phyloP scores from a whole-genome alignment of 305 asterid species.

The Caryopteris hybrid region DNA sequence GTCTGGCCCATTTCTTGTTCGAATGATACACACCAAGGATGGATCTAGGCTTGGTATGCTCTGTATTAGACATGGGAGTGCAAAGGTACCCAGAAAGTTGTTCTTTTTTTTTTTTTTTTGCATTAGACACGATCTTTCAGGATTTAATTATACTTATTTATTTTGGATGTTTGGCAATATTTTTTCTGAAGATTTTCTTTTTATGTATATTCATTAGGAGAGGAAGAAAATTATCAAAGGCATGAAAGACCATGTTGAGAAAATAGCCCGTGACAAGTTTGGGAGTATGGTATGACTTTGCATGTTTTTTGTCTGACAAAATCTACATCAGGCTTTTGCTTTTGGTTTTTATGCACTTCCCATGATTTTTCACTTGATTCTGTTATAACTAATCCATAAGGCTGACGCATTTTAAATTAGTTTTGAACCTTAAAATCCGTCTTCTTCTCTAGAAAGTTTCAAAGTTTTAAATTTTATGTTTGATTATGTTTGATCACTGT shows the following conservation, averaged over 20 bases:
- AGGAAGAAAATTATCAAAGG: constrained; percentile 94
- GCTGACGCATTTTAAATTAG: too few species aligned
- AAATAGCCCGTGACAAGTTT: constrained; percentile 69
- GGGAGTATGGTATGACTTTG: constrained; percentile 57
- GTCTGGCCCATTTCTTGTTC: constrained; percentile 61
- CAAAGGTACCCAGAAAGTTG: constrained; percentile 49
- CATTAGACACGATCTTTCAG: not conserved
- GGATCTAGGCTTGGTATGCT: constrained; percentile 79
- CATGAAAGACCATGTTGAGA: constrained; percentile 71
- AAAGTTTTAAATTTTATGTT: not conserved
- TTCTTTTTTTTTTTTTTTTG: not conserved
- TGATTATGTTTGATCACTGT: constrained; percentile 4
- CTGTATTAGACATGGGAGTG: constrained; percentile 86
- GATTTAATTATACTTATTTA: constrained; percentile 6
- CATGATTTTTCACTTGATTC: not conserved
- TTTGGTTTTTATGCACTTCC: too few species aligned
- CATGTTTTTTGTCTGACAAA: not conserved
- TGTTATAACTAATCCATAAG: too few species aligned
- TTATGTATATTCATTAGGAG: constrained; percentile 45
- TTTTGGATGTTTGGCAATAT: not conserved
- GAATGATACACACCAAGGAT: constrained; percentile 84
- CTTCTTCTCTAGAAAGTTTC: not conserved
- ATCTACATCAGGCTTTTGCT: not conserved
- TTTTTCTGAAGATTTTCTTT: not conserved
- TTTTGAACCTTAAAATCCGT: not conserved